Conservation (phyloP, 163 green algal genomes). For the Scenedesmus sp. region DNA sequence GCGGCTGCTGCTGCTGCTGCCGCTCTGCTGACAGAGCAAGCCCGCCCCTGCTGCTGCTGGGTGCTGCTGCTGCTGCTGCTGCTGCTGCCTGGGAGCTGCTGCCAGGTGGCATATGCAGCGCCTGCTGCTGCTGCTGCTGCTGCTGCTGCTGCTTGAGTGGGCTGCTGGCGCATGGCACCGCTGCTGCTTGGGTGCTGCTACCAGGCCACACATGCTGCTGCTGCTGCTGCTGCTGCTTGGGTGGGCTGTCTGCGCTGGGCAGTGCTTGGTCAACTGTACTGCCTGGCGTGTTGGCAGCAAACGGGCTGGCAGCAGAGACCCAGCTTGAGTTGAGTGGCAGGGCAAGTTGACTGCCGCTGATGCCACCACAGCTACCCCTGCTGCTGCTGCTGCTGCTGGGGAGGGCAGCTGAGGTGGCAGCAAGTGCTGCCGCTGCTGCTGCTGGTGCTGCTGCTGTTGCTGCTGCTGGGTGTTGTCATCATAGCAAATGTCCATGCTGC, state of each 20-base stretch:
- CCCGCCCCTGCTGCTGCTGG: not conserved
- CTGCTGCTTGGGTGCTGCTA: not conserved
- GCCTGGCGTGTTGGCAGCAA: not conserved
- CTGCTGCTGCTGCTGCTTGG: not conserved
- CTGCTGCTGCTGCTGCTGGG: constrained; percentile 12
- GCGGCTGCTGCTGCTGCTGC: not conserved
- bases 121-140: not conserved
- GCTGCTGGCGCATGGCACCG: not conserved
- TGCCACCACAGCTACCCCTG: not conserved
- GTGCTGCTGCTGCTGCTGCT: constrained; percentile 22
- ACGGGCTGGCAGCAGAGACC: not conserved
- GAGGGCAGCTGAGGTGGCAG: not conserved
- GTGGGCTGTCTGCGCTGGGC: not conserved
- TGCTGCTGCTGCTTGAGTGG: not conserved
- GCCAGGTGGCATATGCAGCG: not conserved
- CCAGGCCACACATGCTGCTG: not conserved
- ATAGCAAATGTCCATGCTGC: not conserved
- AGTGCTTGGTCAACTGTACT: not conserved
- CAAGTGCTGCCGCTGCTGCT: not conserved
- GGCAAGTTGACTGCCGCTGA: not conserved
- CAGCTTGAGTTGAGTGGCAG: not conserved
- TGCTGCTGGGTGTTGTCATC: not conserved
- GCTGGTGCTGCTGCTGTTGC: not conserved
- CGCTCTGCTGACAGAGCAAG: not conserved
- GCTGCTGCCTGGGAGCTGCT: not conserved